Evolutionary conservation across 805 yeast genomes (phyloP).

Genomic region (Hanseniaspora thailandica): DNA sequence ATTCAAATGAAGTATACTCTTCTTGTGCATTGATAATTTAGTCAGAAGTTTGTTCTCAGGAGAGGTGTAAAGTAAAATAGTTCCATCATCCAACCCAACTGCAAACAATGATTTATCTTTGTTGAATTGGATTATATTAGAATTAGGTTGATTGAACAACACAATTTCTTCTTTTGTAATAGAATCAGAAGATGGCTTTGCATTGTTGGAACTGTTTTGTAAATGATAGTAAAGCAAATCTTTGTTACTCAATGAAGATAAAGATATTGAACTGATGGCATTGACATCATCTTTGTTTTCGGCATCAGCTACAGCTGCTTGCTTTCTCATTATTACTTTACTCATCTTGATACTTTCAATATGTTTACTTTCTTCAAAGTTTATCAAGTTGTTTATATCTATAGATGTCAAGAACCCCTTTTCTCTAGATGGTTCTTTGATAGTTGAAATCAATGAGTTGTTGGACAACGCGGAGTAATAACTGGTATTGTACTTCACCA

Average conservation of each 20-base stretch:
- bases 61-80: background rate
- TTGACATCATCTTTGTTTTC: background rate
- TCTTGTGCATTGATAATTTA: constrained; percentile 10
- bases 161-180: constrained; percentile 11
- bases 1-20: background rate
- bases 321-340: constrained; percentile 8
- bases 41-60: constrained; percentile 5
- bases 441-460: constrained; percentile 1
- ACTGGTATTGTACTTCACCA: background rate
- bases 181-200: background rate
- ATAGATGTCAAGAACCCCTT: constrained; percentile 8
- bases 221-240: constrained; percentile 11
- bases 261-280: background rate
- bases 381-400: background rate
- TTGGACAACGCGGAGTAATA: background rate
- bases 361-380: background rate
- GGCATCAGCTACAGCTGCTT: background rate
- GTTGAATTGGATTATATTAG: constrained; percentile 1
- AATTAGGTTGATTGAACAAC: constrained; percentile 9
- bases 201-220: background rate
- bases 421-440: constrained; percentile 6
- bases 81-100: constrained; percentile 2
- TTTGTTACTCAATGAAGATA: constrained; percentile 3
- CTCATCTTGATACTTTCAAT: constrained; percentile 7
- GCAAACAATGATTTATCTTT: background rate